These are phyloP conservation scores for Neopestalotiopsis rosae DNA, from an alignment of 2,329 filamentous ascomycete genomes.

Conservation along the genomic window DNA sequence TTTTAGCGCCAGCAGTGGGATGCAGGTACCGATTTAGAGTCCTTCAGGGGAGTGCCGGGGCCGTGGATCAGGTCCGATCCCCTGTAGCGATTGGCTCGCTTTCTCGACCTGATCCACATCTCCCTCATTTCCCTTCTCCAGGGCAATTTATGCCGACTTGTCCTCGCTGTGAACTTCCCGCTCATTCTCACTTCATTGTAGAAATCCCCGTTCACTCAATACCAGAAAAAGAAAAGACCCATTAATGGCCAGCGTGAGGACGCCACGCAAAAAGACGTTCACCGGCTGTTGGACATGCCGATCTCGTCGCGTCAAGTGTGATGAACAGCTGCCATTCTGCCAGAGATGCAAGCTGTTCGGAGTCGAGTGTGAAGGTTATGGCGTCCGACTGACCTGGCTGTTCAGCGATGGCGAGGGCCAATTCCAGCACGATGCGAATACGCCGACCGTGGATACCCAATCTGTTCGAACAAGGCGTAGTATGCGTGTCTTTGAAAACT, in stretches of 20 bases:
- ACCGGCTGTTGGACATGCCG: conserved; percentile 16
- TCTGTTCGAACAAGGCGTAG: not conserved
- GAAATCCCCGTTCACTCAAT: not conserved
- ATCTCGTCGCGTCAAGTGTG: conserved; percentile 16
- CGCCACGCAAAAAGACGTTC: conserved; percentile 14
- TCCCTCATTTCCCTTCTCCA: not conserved
- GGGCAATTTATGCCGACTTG: not conserved
- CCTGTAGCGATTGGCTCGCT: not conserved
- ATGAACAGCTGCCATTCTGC: conserved; percentile 9
- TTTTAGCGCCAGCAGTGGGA: not conserved
- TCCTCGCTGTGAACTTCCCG: not conserved
- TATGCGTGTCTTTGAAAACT: not conserved
- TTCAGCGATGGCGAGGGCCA: conserved; percentile 2
- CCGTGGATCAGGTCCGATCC: not conserved
- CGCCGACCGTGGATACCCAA: not conserved
- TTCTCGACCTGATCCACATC: not conserved
- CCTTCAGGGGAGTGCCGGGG: not conserved
- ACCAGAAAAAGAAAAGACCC: not conserved
- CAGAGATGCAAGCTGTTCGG: conserved; percentile 18
- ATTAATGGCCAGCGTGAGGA: not conserved
- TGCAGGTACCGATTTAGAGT: not conserved
- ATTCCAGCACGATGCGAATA: not conserved
- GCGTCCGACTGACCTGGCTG: conserved; percentile 25
- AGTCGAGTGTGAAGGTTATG: conserved; percentile 28
- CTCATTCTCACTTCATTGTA: not conserved